Percentiles rank a stretch among this genome's conserved stretches.
These are phyloP conservation scores for Macrophomina phaseolina DNA, from an alignment of 2,329 filamentous ascomycete species.

Conservation along the genomic window DNA sequence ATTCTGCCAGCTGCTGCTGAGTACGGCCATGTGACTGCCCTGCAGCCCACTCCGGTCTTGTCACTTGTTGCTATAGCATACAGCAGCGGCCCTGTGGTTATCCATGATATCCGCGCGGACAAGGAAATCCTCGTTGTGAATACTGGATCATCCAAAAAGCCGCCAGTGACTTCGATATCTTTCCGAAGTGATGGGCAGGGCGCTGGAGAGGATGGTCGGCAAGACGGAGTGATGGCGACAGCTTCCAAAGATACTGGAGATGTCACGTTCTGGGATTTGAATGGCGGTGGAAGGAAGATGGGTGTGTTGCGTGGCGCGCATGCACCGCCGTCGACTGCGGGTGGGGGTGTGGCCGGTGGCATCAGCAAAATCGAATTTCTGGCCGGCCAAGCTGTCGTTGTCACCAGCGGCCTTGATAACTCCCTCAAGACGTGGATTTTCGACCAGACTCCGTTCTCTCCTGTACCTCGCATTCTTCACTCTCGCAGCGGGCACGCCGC, in stretches of 20 bases:
- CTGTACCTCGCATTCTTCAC: slow-evolving; percentile 84
- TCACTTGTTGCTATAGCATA: slow-evolving; percentile 90
- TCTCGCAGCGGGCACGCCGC: slow-evolving; percentile 87
- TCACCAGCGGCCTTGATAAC: slow-evolving; percentile 92
- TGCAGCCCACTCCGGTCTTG: slow-evolving; percentile 83
- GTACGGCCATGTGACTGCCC: slow-evolving; percentile 81
- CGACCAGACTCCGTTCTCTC: slow-evolving; percentile 87
- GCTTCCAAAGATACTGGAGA: slow-evolving; percentile 80
- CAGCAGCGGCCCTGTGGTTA: slow-evolving; percentile 74
- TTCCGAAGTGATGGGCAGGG: slow-evolving; percentile 91
- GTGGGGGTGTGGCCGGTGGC: slow-evolving; percentile 68
- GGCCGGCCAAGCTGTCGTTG: slow-evolving; percentile 82
- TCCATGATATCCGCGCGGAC: slow-evolving; percentile 83
- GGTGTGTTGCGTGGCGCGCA: slow-evolving; percentile 89
- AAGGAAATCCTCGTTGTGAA: slow-evolving; percentile 73
- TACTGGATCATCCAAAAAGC: slow-evolving; percentile 64
- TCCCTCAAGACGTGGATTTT: slow-evolving; percentile 96
- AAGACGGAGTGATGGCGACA: slow-evolving; percentile 93
- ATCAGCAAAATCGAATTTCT: slow-evolving; percentile 90
- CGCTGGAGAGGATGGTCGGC: slow-evolving; percentile 81
- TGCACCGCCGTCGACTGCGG: slow-evolving; percentile 69
- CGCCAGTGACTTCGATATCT: slow-evolving; percentile 78
- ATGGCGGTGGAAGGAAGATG: slow-evolving; percentile 83
- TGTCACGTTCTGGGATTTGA: slow-evolving; percentile 95
- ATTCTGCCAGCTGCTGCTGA: slow-evolving; percentile 76